Conservation (phyloP, 2,329 filamentous ascomycete species). For the Aureobasidium musti region DNA sequence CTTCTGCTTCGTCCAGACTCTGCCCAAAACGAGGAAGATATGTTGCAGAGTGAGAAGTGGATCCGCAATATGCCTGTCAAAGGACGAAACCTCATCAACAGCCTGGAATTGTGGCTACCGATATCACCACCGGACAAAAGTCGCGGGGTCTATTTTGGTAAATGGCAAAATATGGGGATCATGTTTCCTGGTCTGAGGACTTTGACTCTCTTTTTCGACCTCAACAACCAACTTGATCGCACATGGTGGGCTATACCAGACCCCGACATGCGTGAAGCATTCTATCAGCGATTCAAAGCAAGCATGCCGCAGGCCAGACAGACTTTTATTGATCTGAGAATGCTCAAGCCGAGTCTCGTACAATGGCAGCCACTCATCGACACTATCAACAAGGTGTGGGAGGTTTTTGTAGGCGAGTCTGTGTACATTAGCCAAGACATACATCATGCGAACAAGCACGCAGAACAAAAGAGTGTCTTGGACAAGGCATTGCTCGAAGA, state of each 20-base stretch:
- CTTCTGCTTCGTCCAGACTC: not conserved
- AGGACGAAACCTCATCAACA: conserved; percentile 19
- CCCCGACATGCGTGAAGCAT: too few relatives aligned
- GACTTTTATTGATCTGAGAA: not conserved
- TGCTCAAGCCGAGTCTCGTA: not conserved
- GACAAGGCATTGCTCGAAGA: not conserved
- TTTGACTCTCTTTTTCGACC: conserved; percentile 2
- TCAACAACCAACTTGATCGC: not conserved
- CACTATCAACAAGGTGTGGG: not conserved
- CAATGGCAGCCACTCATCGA: conserved; percentile 4
- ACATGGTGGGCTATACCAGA: not conserved
- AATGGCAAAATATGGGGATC: not conserved
- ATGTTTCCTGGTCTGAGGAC: conserved; percentile 2
- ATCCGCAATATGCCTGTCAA: not conserved
- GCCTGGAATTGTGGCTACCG: not conserved
- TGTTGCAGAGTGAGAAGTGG: not conserved
- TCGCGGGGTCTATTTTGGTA: not conserved
- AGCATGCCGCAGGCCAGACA: not conserved
- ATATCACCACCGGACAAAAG: not conserved
- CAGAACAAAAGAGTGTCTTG: not conserved
- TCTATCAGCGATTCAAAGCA: not conserved
- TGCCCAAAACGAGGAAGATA: not conserved
- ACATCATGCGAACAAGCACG: not conserved
- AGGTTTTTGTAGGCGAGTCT: not conserved
- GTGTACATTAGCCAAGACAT: not conserved